Base-by-base conservation (phyloP, 2,329 filamentous ascomycete species). In the Fusarium gaditjirri region DNA sequence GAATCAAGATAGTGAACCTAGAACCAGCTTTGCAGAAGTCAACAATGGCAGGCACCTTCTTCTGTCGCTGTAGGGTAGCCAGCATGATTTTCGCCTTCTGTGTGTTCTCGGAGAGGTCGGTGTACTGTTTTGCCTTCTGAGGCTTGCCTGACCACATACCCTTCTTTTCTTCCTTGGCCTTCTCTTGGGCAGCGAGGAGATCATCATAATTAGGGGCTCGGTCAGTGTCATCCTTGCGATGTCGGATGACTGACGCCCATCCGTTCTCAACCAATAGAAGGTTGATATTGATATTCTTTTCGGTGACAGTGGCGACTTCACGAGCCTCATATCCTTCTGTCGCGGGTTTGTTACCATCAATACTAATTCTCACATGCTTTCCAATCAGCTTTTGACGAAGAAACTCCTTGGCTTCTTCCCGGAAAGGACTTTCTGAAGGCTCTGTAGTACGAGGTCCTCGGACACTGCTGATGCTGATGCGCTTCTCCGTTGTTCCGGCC, bases 1-100 rank as follows among this genome's bases (percentile, higher is more conserved):
- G 95, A 53, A 99, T 90, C 14, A 99, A 86, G 39, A 99, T 87
- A 31, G 94, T 97, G 83, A 98, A 99, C 74, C 96, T 90, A 43
- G 95, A 97, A 35, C 93, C 96, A n/a, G 94, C 93, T 84, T 98
- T 98, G 86, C 97, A 96, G 81, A 97, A 99, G 82, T 99, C 96
- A 44, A 99, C 94, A 75, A 99, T 88, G 16, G 93, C 96, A 12
- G 96, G 94, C 7, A 98, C 92, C 82, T 93, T 95, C 86, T 94
- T 95, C 81, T 98, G 95, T 59, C 95, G 90, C 69, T 96, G 93
- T 36, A 99, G 88, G 27, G 94, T 91, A 16, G 93, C 93, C 41
- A 97, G 88, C 81, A 97, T 94, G 59, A 97, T 92, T 88, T 98
- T 98, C 71, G 96, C 96, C 84, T 98, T 97, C 81, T 98, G 95